A percentile compares a stretch with the other conserved stretches of the same genome.
Evolutionary conservation across 202 grass and related monocot genomes (phyloP).

Genomic region (Carex arenaria): DNA sequence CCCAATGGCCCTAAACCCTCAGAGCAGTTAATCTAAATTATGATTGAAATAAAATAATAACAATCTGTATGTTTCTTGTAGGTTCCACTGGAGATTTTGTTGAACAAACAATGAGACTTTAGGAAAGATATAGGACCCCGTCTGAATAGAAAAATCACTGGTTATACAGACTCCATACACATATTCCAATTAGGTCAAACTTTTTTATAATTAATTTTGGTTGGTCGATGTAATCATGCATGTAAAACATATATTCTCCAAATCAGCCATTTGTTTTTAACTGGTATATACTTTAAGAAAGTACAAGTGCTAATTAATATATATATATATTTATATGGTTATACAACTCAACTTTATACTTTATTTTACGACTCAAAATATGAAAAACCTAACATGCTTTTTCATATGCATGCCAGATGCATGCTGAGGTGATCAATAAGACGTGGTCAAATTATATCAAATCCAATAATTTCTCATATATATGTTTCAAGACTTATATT

Average conservation of each 20-base stretch:
- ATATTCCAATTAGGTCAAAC: neutral
- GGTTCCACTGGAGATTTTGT: neutral
- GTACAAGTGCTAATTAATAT: neutral
- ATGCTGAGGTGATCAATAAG: neutral
- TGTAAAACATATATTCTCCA: neutral
- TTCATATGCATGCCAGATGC: neutral
- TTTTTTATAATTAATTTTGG: neutral
- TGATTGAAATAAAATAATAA: neutral
- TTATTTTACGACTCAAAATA: neutral
- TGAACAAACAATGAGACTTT: neutral
- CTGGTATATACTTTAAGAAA: too few species aligned
- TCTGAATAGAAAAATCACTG: neutral
- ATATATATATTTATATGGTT: neutral
- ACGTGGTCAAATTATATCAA: too few species aligned
- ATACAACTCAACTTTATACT: neutral
- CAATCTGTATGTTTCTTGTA: neutral
- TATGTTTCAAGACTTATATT: neutral
- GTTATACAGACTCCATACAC: neutral
- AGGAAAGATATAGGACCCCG: neutral
- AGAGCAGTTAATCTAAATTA: neutral
- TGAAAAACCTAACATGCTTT: neutral
- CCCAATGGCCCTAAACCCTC: too few species aligned
- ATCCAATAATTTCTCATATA: neutral
- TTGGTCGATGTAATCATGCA: neutral
- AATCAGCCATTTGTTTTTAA: too few species aligned